Percentiles rank a stretch among this genome's conserved stretches.
These are phyloP conservation scores for Macrotyloma uniflorum DNA, from an alignment of 306 rosid species.

Conservation along the genomic window DNA sequence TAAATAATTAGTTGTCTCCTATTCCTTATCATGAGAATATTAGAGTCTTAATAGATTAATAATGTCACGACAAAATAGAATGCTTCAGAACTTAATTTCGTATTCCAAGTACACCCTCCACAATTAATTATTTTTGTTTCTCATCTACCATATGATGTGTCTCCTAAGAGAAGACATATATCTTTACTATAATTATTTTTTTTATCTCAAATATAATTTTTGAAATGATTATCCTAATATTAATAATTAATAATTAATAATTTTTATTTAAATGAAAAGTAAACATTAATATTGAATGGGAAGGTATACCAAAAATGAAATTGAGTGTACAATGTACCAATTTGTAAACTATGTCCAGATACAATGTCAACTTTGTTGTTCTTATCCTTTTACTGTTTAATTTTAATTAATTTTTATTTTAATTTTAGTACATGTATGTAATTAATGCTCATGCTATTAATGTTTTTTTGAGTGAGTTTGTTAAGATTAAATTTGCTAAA, in stretches of 20 bases:
- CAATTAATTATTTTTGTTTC: background rate
- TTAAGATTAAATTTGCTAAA: background rate
- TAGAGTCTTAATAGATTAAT: constrained; percentile 8
- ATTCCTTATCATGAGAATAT: background rate
- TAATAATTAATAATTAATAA: background rate
- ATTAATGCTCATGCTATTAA: background rate
- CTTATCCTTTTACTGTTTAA: background rate
- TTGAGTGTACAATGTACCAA: background rate
- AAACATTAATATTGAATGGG: background rate
- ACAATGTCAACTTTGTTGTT: background rate
- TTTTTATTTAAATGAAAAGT: background rate
- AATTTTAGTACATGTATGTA: background rate
- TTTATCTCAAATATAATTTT: too few relatives aligned
- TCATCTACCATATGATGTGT: background rate
- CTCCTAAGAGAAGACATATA: background rate
- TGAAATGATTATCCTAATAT: background rate
- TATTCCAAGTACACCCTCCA: background rate
- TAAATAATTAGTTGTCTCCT: constrained; percentile 3
- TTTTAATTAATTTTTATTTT: background rate
- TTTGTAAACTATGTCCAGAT: background rate
- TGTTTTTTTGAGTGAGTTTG: too few relatives aligned
- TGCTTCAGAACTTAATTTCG: background rate
- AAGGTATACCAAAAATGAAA: background rate
- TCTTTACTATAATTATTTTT: background rate
- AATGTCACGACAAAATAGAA: constrained; percentile 7